Evolutionary conservation across 108 stramenopile species (phyloP).

Genomic region (Parmales sp.): DNA sequence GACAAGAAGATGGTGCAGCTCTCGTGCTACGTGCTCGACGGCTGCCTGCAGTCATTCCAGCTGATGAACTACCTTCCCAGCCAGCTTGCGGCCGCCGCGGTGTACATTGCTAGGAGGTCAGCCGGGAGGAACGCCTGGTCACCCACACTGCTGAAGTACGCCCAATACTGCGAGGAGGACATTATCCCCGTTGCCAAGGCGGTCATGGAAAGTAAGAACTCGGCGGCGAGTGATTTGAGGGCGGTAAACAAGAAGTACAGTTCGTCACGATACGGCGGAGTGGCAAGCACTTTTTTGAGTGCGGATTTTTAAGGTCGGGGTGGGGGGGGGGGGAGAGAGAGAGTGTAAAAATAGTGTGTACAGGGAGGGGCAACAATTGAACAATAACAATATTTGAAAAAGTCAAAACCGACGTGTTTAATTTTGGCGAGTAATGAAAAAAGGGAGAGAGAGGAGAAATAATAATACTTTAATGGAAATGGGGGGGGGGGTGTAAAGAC

Average conservation of each 20-base stretch:
- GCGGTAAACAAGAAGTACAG: slow-evolving; percentile 82
- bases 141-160: slow-evolving; percentile 69
- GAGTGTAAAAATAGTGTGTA: no score
- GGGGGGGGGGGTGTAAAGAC: no score
- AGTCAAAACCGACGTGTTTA: no score
- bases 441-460: no score
- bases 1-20: slow-evolving; percentile 71
- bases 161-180: slow-evolving; percentile 63
- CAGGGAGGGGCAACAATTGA: no score
- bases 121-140: slow-evolving; percentile 68
- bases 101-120: slow-evolving; percentile 67
- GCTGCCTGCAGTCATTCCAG: slow-evolving; percentile 71
- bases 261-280: slow-evolving; percentile 57
- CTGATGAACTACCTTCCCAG: slow-evolving; percentile 76
- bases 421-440: no score
- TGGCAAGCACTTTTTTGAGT: slow-evolving; percentile 45
- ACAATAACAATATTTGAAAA: no score
- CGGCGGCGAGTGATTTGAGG: slow-evolving; percentile 43
- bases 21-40: slow-evolving; percentile 72
- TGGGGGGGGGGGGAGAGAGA: no score
- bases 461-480: no score
- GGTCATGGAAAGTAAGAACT: slow-evolving; percentile 43
- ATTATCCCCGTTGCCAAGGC: slow-evolving; percentile 57
- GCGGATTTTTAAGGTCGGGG: slow-evolving; percentile 5
- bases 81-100: slow-evolving; percentile 73